These are phyloP conservation scores for Sporothrix schenckii DNA, from an alignment of 2,329 filamentous ascomycete genomes.

Conservation along the genomic window DNA sequence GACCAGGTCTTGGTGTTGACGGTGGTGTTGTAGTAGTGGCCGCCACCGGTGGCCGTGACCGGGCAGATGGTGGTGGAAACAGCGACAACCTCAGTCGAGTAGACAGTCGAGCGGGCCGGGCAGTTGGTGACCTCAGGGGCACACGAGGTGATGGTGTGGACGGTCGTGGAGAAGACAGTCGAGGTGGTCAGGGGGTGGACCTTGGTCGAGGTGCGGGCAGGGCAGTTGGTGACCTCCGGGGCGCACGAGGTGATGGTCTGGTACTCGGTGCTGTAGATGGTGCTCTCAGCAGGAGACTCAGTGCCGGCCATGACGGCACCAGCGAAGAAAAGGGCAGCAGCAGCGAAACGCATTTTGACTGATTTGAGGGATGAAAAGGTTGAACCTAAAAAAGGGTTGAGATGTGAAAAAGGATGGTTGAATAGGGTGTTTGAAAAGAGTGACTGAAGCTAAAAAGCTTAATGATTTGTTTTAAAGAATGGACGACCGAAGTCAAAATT, in stretches of 20 bases:
- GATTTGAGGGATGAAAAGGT: slow-evolving; percentile 36
- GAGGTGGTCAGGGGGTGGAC: slow-evolving; percentile 43
- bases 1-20: slow-evolving; percentile 13
- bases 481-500: slow-evolving; percentile 49
- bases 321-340: slow-evolving; percentile 55
- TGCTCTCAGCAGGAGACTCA: slow-evolving; percentile 40
- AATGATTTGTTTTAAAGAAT: slow-evolving; percentile 43
- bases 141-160: slow-evolving; percentile 66
- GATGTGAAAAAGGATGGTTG: slow-evolving; percentile 33
- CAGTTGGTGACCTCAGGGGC: slow-evolving; percentile 64
- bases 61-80: slow-evolving; percentile 53
- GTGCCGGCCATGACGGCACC: slow-evolving; percentile 48
- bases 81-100: slow-evolving; percentile 46
- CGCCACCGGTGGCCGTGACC: slow-evolving; percentile 36
- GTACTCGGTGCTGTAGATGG: slow-evolving; percentile 61
- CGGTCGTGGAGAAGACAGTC: slow-evolving; percentile 60
- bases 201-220: slow-evolving; percentile 41
- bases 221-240: slow-evolving; percentile 58
- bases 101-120: slow-evolving; percentile 50
- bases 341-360: slow-evolving; percentile 66
- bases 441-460: slow-evolving; percentile 38
- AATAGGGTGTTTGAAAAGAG: slow-evolving; percentile 38
- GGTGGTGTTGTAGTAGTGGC: slow-evolving; percentile 37
- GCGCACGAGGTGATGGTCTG: slow-evolving; percentile 65
- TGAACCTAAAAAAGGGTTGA: slow-evolving; percentile 31